Conservation (phyloP, 2,329 filamentous ascomycete genomes). For the Venturia oleaginea region DNA sequence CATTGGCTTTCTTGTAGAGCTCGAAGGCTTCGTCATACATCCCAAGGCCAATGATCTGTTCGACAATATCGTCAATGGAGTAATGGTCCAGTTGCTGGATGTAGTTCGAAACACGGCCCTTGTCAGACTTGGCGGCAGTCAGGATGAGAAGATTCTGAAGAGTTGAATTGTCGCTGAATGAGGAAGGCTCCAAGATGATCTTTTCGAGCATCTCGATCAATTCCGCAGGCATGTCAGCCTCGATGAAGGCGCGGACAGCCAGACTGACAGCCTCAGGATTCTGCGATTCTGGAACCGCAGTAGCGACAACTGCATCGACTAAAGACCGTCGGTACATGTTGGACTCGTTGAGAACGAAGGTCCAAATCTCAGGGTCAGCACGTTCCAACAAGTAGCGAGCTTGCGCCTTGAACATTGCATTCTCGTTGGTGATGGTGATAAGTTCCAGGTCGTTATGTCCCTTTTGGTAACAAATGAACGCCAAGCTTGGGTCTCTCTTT, state of each 20-base stretch:
- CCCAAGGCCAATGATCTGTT: slow-evolving; percentile 88
- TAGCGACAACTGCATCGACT: slow-evolving; percentile 92
- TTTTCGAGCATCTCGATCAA: slow-evolving; percentile 97
- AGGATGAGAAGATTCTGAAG: slow-evolving; percentile 94
- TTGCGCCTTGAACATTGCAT: slow-evolving; percentile 99
- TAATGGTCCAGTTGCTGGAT: slow-evolving; percentile 86
- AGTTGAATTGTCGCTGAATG: slow-evolving; percentile 95
- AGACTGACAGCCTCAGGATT: slow-evolving; percentile 93
- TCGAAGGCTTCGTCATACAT: slow-evolving; percentile 92
- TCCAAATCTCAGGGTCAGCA: slow-evolving; percentile 84
- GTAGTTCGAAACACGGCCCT: slow-evolving; percentile 89
- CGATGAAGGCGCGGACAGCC: slow-evolving; percentile 86
- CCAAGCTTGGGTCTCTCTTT: slow-evolving; percentile 93
- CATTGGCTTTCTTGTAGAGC: slow-evolving; percentile 95
- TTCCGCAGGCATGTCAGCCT: slow-evolving; percentile 78
- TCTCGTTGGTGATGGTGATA: slow-evolving; percentile 97
- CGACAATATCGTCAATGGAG: slow-evolving; percentile 84
- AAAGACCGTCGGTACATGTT: slow-evolving; percentile 91
- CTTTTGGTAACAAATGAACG: slow-evolving; percentile 91
- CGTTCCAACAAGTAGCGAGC: slow-evolving; percentile 89
- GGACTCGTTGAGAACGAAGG: slow-evolving; percentile 88
- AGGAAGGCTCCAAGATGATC: slow-evolving; percentile 98
- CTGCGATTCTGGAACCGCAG: slow-evolving; percentile 78
- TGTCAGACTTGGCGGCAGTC: slow-evolving; percentile 94
- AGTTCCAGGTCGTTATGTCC: slow-evolving; percentile 96